Evolutionary conservation across 306 rosid genomes (phyloP).

Genomic region (Vigna trinervia): DNA sequence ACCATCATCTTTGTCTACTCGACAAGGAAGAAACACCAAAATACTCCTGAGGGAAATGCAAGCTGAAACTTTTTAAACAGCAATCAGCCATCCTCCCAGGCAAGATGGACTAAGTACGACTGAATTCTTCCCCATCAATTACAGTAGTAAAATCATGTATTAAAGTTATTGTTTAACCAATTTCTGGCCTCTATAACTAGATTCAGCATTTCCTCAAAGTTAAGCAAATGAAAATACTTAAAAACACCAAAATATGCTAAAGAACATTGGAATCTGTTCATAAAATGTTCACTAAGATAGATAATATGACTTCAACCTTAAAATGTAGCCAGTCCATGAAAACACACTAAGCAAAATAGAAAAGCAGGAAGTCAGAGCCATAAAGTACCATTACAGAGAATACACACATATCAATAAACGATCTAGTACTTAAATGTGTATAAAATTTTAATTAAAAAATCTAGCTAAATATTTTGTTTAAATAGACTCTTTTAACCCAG

Average conservation of each 20-base stretch:
- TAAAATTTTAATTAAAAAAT: slow-evolving; percentile 5
- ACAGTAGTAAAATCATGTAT: neutral
- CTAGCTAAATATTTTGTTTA: slow-evolving; percentile 8
- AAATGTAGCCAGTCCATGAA: neutral
- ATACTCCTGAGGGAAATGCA: slow-evolving; percentile 18
- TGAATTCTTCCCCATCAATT: neutral
- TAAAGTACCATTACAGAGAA: neutral
- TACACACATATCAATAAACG: neutral
- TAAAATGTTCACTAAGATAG: neutral
- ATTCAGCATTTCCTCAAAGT: slow-evolving; percentile 17
- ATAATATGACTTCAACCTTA: slow-evolving; percentile 4
- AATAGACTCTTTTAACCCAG: neutral
- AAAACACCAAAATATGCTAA: slow-evolving; percentile 4
- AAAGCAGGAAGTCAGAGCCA: neutral
- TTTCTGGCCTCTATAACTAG: neutral
- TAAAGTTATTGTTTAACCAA: neutral
- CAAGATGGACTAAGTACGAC: slow-evolving; percentile 1
- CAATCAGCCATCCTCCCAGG: slow-evolving; percentile 1
- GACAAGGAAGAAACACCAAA: slow-evolving; percentile 13
- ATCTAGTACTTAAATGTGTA: neutral
- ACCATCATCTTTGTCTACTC: neutral
- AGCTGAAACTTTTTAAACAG: slow-evolving; percentile 3
- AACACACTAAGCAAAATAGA: slow-evolving; percentile 10
- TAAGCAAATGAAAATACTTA: neutral
- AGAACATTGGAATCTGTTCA: slow-evolving; percentile 1